Conservation (phyloP, 2,329 filamentous ascomycete genomes). For the Colletotrichum neosansevieriae region DNA sequence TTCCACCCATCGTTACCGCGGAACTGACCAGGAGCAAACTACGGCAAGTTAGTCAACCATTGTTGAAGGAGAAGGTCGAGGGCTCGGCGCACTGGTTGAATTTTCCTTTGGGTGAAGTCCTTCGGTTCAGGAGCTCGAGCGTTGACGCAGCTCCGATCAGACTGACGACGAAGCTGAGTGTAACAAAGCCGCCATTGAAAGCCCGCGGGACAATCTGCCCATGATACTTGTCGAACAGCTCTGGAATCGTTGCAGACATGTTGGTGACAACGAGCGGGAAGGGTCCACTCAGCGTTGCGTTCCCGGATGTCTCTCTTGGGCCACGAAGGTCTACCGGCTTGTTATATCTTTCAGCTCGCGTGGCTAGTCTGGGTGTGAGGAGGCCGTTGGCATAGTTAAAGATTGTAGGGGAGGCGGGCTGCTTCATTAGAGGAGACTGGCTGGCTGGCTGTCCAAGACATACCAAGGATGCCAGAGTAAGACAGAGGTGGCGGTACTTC, state of each 20-base stretch:
- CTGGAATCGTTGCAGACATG: conserved; percentile 36
- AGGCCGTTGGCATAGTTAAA: conserved; percentile 23
- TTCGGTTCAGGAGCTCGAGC: conserved; percentile 82
- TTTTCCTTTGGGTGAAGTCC: conserved; percentile 75
- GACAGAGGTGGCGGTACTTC: conserved; percentile 32
- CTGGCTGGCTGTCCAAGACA: conserved; percentile 28
- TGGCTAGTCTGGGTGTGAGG: conserved; percentile 15
- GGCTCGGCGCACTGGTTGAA: conserved; percentile 72
- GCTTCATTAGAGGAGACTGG: conserved; percentile 15
- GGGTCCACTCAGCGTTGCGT: conserved; percentile 17
- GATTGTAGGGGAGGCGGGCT: background rate
- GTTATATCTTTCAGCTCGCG: conserved; percentile 28
- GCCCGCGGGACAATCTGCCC: conserved; percentile 60
- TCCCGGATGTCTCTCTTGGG: conserved; percentile 31
- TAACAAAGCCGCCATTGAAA: conserved; percentile 72
- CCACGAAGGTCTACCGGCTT: conserved; percentile 10
- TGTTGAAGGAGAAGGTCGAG: background rate
- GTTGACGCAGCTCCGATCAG: conserved; percentile 83
- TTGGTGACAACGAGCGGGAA: conserved; percentile 19
- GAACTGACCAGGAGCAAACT: conserved; percentile 74
- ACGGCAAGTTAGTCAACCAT: conserved; percentile 10
- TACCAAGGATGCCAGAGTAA: conserved; percentile 35
- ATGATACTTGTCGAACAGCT: conserved; percentile 56
- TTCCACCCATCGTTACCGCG: conserved; percentile 78
- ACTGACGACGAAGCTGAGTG: conserved; percentile 81